Percentiles rank a stretch among this genome's conserved stretches.
Conservation (phyloP, 2,329 filamentous ascomycete species). For the Paraphoma chrysanthemicola region DNA sequence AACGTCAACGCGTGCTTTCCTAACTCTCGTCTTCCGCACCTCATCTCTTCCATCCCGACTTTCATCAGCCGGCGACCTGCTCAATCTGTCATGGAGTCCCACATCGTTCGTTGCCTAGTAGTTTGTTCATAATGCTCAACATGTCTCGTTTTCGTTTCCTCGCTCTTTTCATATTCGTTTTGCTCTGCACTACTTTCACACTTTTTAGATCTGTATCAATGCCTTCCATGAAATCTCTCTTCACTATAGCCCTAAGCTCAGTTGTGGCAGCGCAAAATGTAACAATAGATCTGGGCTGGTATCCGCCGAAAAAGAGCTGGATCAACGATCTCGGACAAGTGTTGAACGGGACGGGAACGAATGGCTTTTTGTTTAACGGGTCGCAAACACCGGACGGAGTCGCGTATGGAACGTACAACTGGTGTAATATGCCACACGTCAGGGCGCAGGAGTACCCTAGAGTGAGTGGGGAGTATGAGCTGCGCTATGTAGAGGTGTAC, state of each 20-base stretch:
- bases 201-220: slow-evolving; percentile 32
- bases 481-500: slow-evolving; percentile 79
- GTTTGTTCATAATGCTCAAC: slow-evolving; percentile 12
- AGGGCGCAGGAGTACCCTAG: slow-evolving; percentile 68
- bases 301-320: slow-evolving; percentile 46
- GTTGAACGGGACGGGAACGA: slow-evolving; percentile 66
- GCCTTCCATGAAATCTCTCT: slow-evolving; percentile 18
- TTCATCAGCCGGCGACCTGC: slow-evolving; percentile 20
- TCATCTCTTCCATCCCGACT: slow-evolving; percentile 8
- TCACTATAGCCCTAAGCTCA: slow-evolving; percentile 27
- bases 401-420: slow-evolving; percentile 74
- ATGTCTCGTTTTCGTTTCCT: slow-evolving; percentile 31
- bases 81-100: slow-evolving; percentile 27
- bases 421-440: slow-evolving; percentile 90
- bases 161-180: slow-evolving; percentile 16
- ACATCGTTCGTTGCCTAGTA: background rate
- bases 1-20: slow-evolving; percentile 22
- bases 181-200: slow-evolving; percentile 24
- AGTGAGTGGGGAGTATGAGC: slow-evolving; percentile 62
- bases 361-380: slow-evolving; percentile 77
- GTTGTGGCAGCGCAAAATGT: slow-evolving; percentile 16
- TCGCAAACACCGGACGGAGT: slow-evolving; percentile 62
- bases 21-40: slow-evolving; percentile 6
- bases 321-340: slow-evolving; percentile 69
- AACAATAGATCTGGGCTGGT: slow-evolving; percentile 39